phyloP scores from a whole-genome alignment of 805 yeast species.

The Saccharomyces kudriavzevii region DNA sequence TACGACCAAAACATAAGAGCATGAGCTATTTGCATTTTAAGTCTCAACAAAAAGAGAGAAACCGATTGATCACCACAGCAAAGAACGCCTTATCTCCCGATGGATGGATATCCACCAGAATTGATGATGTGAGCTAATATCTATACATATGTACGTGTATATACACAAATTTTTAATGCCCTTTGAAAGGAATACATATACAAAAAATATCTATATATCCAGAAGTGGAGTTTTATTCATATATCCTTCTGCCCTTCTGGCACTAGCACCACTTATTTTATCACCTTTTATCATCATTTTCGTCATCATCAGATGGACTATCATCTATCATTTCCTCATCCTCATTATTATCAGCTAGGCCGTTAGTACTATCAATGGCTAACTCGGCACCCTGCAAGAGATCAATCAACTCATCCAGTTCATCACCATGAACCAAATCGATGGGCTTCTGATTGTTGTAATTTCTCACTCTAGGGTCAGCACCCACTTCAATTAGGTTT shows the following conservation, averaged over 20 bases:
- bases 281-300: slow-evolving; percentile 4
- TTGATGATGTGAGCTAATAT: slow-evolving; percentile 31
- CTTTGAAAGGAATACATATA: not conserved
- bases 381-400: slow-evolving; percentile 77
- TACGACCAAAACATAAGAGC: slow-evolving; percentile 1
- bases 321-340: slow-evolving; percentile 34
- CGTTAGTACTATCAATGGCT: slow-evolving; percentile 40
- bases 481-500: slow-evolving; percentile 83
- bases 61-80: slow-evolving; percentile 23
- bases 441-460: slow-evolving; percentile 64
- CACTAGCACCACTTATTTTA: not conserved
- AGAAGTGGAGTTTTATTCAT: not conserved
- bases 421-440: slow-evolving; percentile 51
- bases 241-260: not conserved
- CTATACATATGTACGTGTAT: not conserved
- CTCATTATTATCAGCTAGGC: slow-evolving; percentile 29
- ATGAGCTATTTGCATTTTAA: slow-evolving; percentile 32
- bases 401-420: slow-evolving; percentile 49
- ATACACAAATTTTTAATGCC: not conserved
- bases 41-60: slow-evolving; percentile 21
- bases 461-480: slow-evolving; percentile 62
- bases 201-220: not conserved
- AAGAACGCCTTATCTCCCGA: slow-evolving; percentile 28
- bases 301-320: slow-evolving; percentile 24
- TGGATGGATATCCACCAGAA: slow-evolving; percentile 40